These are phyloP conservation scores for Trichoderma afroharzianum DNA, from an alignment of 2,329 filamentous ascomycete genomes.

Conservation along the genomic window DNA sequence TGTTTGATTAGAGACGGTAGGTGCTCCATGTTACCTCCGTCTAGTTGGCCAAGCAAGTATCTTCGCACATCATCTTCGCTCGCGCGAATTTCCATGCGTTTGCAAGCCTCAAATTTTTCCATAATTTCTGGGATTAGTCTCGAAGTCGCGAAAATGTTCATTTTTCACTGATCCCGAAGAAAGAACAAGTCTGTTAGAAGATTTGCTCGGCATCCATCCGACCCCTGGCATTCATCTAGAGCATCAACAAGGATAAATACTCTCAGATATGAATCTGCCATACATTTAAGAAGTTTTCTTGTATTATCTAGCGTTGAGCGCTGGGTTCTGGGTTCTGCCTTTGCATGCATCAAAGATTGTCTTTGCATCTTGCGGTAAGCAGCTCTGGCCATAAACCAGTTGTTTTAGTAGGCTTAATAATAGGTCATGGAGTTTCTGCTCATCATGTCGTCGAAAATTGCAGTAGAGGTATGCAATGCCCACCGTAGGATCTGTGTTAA, in stretches of 20 bases:
- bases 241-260: slow-evolving; percentile 5
- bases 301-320: background rate
- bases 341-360: background rate
- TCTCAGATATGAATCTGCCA: background rate
- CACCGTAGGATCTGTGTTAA: background rate
- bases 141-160: background rate
- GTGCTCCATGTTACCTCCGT: background rate
- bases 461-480: background rate
- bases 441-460: background rate
- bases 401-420: background rate
- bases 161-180: background rate
- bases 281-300: background rate
- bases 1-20: background rate
- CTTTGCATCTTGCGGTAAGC: background rate
- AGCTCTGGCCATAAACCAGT: background rate
- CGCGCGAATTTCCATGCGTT: background rate
- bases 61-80: background rate
- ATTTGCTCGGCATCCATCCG: background rate
- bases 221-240: background rate
- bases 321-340: rapidly evolving
- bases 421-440: background rate
- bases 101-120: background rate
- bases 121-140: background rate
- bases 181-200: background rate
- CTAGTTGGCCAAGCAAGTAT: background rate